Conservation (phyloP, 306 rosid genomes). For the Dryas drummondii region DNA sequence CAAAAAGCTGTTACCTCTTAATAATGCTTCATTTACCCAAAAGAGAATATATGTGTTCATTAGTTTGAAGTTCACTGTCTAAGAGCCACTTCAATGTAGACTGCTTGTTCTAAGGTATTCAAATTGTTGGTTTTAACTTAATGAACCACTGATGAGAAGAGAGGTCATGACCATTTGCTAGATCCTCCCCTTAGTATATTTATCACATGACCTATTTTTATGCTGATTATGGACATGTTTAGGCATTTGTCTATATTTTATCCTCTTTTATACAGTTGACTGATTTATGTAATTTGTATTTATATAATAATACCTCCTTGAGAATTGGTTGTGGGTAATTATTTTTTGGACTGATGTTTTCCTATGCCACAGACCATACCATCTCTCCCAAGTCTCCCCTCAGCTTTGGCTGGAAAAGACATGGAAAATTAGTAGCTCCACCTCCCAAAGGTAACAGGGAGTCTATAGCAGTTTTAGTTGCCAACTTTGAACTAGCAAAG, state of each 20-base stretch:
- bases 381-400: conserved; percentile 32
- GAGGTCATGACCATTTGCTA: too few relatives aligned
- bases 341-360: conserved; percentile 1
- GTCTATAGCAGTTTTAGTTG: conserved; percentile 1
- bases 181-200: too few relatives aligned
- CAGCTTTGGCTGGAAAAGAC: conserved; percentile 32
- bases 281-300: too few relatives aligned
- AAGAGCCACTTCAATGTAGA: not conserved
- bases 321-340: conserved; percentile 5
- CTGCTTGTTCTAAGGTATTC: not conserved
- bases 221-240: not conserved
- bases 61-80: not conserved
- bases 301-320: too few relatives aligned
- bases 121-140: not conserved
- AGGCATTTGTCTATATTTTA: too few relatives aligned
- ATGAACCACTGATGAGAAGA: not conserved
- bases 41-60: too few relatives aligned
- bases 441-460: conserved; percentile 25
- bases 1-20: not conserved
- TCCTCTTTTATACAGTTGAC: too few relatives aligned
- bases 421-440: conserved; percentile 16
- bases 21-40: not conserved
- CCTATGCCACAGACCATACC: conserved; percentile 21
- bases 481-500: conserved; percentile 11
- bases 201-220: too few relatives aligned